These are phyloP conservation scores for Blastomyces emzantsi DNA, from an alignment of 2,329 filamentous ascomycete species.

Conservation along the genomic window DNA sequence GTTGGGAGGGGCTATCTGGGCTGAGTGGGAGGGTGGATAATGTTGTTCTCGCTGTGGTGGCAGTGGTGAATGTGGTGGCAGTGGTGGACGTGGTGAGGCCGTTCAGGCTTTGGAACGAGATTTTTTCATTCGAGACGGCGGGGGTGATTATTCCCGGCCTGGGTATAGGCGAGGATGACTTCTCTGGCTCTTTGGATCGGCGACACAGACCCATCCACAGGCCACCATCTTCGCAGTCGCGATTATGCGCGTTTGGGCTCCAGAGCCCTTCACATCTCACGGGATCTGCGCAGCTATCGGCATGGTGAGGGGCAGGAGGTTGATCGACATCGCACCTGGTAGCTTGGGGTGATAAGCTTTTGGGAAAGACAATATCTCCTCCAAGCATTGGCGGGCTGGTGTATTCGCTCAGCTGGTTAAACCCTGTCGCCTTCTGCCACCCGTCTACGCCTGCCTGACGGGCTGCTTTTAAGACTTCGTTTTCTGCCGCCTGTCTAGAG, in stretches of 20 bases:
- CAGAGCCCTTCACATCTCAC: conserved; percentile 56
- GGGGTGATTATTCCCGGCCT: conserved; percentile 23
- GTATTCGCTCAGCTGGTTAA: conserved; percentile 45
- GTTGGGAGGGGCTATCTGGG: conserved; percentile 3
- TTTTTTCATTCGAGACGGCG: conserved; percentile 12
- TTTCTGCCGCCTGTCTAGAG: conserved; percentile 17
- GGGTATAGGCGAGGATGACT: conserved; percentile 9
- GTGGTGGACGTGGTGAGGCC: background rate
- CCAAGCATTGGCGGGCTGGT: conserved; percentile 81
- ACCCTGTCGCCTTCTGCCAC: conserved; percentile 20
- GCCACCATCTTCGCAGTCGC: conserved; percentile 34
- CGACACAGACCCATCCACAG: conserved; percentile 42
- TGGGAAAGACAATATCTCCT: conserved; percentile 66
- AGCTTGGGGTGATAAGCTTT: conserved; percentile 71
- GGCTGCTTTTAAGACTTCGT: conserved; percentile 10
- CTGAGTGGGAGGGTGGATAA: background rate
- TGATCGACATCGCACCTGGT: conserved; percentile 77
- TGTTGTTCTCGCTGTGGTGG: background rate
- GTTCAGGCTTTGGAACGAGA: conserved; percentile 8
- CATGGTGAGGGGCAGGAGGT: conserved; percentile 44
- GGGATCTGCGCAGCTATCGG: conserved; percentile 39
- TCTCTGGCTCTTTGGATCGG: conserved; percentile 17
- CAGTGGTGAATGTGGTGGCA: background rate
- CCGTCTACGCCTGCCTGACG: conserved; percentile 6
- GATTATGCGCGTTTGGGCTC: conserved; percentile 58